Evolutionary conservation across 768 basidiomycete species (phyloP), one percentile per base, ranked within the genome.

Genomic region (Trametes meyenii): DNA sequence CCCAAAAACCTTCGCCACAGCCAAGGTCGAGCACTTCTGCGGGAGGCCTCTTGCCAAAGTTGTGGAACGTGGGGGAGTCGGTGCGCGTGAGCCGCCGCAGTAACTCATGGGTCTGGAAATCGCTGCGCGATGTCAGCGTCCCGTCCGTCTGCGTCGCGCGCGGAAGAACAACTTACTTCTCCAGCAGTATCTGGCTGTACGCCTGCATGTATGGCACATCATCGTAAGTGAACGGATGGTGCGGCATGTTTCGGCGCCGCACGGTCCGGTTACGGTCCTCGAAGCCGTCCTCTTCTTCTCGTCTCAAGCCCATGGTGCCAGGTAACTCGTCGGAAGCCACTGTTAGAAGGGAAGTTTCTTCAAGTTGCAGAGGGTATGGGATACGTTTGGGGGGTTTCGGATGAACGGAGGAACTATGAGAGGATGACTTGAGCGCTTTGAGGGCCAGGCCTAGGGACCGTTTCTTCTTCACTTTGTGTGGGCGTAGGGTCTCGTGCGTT

Each of bases 1-100:
- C 77, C 92, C 92, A 94, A 50, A 81, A 69, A 0, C 90, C 90
- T 49, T 81, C 66, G 12, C 92, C 91, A 70, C 90, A 92, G 2
- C 92, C 92, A 13, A 94, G 73, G 67, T 93, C 91, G 7, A 94
- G 79, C 23, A 88, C 85, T 13, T 76, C 74, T 0, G 73, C 69
- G 1, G 89, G 87, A 0, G 79, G 77, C n/a, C 73, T 74, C 23
- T 78, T 77, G 38, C 76, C 69, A 62, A 80, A 66, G 42, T 81
- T 74, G 58, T 83, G 78, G 67, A 93, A 92, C 0, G 85, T 83
- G 0, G 90, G 89, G 0, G 81, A 80, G 5, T 78, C 78, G 2
- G 75, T 76, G 6, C 76, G 75, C 45, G 77, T 81, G 16, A 93
- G 77, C n/a, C 81, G 84, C 39, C 76, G 80, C 16, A 90, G 66